Conservation (phyloP, 257 asterid genomes). For the Solanum etuberosum region DNA sequence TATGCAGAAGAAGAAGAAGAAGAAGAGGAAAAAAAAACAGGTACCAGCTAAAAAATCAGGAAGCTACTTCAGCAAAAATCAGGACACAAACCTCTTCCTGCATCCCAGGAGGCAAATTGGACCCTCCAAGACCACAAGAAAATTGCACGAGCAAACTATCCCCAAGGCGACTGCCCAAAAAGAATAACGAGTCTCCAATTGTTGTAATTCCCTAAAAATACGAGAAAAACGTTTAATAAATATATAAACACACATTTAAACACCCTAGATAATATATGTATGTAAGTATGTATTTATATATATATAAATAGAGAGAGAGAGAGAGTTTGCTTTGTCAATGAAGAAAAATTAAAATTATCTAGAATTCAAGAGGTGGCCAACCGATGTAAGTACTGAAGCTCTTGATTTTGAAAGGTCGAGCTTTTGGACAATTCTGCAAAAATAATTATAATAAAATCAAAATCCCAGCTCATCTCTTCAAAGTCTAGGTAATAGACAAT, state of each 20-base stretch:
- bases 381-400: constrained; percentile 97
- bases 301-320: not conserved
- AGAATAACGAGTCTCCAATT: constrained; percentile 76
- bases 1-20: not conserved
- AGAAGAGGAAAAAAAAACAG: not conserved
- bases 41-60: constrained; percentile 1
- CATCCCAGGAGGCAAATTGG: constrained; percentile 47
- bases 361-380: constrained; percentile 28
- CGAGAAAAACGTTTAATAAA: not conserved
- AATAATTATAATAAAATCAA: not conserved
- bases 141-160: constrained; percentile 96
- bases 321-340: not conserved
- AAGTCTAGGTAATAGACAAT: not conserved
- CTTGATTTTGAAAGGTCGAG: constrained; percentile 91
- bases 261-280: not conserved
- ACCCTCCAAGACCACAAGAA: constrained; percentile 61
- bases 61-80: constrained; percentile 1
- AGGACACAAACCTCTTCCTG: constrained; percentile 73
- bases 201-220: constrained; percentile 64
- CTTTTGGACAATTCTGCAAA: constrained; percentile 82
- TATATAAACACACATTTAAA: not conserved
- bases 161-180: constrained; percentile 95
- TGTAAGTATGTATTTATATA: not conserved
- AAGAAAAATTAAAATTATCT: not conserved
- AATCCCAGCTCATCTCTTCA: not conserved